Evolutionary conservation across 148 eudicot species (phyloP).

Genomic region (Amaranthus cruentus): DNA sequence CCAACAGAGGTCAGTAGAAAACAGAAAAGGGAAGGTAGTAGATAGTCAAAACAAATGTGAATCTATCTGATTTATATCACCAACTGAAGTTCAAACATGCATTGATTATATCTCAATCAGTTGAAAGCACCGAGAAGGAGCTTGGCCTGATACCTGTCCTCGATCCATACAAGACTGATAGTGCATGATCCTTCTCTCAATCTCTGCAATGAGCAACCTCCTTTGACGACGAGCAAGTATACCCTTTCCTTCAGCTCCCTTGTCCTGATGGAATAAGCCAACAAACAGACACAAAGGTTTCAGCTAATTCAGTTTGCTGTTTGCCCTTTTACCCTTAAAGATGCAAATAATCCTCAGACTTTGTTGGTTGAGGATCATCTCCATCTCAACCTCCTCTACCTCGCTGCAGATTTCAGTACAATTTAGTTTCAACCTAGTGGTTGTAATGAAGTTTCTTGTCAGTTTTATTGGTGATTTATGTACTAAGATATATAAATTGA

Average conservation of each 20-base stretch:
- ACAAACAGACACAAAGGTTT: background rate
- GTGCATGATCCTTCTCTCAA: conserved; percentile 80
- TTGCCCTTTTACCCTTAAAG: background rate
- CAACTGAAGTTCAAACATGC: background rate
- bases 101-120: background rate
- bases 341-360: background rate
- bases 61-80: background rate
- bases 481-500: too few relatives aligned
- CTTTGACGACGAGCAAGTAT: conserved; percentile 86
- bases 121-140: background rate
- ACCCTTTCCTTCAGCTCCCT: conserved; percentile 93
- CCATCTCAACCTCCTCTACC: too few relatives aligned
- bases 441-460: too few relatives aligned
- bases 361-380: too few relatives aligned
- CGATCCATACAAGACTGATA: conserved; percentile 63
- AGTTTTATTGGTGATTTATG: too few relatives aligned
- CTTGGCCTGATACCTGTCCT: conserved; percentile 54
- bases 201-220: conserved; percentile 81
- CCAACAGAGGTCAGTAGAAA: too few relatives aligned
- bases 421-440: too few relatives aligned
- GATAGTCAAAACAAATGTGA: too few relatives aligned
- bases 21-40: too few relatives aligned
- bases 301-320: too few relatives aligned
- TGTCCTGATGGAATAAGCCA: conserved; percentile 46
- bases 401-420: too few relatives aligned